Conservation (phyloP, 495 filamentous ascomycete species). For the Penicillium tannophilum region DNA sequence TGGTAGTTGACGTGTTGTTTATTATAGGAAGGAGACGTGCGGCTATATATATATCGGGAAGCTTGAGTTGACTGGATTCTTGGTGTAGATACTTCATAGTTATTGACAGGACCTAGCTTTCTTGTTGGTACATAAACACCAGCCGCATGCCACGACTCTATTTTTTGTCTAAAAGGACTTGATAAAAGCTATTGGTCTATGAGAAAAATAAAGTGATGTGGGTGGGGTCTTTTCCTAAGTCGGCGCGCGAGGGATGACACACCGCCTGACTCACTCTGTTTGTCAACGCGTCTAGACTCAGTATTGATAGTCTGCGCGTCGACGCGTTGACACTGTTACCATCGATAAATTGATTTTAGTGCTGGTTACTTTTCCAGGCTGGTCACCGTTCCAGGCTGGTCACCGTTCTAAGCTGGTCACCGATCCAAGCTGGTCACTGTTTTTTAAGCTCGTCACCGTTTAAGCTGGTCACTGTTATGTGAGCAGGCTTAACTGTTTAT, state of each 20-base stretch:
- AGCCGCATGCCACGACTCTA: neutral
- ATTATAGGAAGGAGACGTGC: neutral
- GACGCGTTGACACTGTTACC: slow-evolving; percentile 1
- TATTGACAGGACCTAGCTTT: neutral
- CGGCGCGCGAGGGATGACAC: slow-evolving; percentile 1
- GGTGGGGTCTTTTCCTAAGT: slow-evolving; percentile 4
- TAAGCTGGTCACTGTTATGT: too few species aligned
- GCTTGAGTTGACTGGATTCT: slow-evolving; percentile 1
- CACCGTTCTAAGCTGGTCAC: too few species aligned
- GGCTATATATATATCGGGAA: neutral
- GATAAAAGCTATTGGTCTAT: slow-evolving; percentile 2
- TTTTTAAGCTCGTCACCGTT: too few species aligned
- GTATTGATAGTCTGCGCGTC: slow-evolving; percentile 4
- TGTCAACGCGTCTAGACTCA: slow-evolving; percentile 6
- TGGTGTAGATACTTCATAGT: neutral
- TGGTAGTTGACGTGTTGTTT: too few species aligned
- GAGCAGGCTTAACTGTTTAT: slow-evolving; percentile 1
- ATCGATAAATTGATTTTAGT: neutral
- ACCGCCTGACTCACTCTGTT: slow-evolving; percentile 2
- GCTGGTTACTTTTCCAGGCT: slow-evolving; percentile 1
- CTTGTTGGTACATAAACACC: neutral
- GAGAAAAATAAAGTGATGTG: slow-evolving; percentile 3
- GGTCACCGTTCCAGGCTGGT: neutral
- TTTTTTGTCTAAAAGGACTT: slow-evolving; percentile 2
- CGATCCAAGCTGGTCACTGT: too few species aligned